phyloP scores from a whole-genome alignment of 768 basidiomycete genomes.

The Peribolospora kevripleyi region DNA sequence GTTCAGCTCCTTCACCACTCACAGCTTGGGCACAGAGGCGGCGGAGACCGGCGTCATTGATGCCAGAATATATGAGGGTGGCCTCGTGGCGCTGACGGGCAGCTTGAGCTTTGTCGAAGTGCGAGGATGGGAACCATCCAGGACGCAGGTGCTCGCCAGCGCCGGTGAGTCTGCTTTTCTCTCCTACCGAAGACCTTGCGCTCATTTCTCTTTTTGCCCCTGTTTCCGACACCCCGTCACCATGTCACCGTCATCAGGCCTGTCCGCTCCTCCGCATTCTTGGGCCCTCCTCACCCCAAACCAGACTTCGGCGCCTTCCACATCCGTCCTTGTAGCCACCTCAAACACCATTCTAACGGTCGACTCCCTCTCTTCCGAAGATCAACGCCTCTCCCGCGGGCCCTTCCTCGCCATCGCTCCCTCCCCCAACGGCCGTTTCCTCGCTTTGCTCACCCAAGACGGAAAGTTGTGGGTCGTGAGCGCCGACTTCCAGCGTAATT shows the following conservation, averaged over 20 bases:
- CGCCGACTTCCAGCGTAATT: constrained; percentile 62
- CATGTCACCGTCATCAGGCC: too few relatives aligned
- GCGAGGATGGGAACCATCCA: constrained; percentile 61
- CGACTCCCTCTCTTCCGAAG: not conserved
- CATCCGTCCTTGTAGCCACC: too few relatives aligned
- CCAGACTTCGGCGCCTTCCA: too few relatives aligned
- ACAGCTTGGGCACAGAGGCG: constrained; percentile 59
- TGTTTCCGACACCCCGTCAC: too few relatives aligned
- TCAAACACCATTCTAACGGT: too few relatives aligned
- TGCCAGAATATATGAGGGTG: constrained; percentile 62
- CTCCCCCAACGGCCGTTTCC: constrained; percentile 80
- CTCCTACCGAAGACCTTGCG: too few relatives aligned
- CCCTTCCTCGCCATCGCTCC: constrained; percentile 70
- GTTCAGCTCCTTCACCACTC: constrained; percentile 35
- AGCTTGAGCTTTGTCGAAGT: constrained; percentile 57
- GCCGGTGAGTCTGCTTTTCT: constrained; percentile 31
- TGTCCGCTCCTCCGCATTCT: too few relatives aligned
- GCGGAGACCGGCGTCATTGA: constrained; percentile 56
- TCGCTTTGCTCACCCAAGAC: constrained; percentile 48
- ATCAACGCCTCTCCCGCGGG: constrained; percentile 50
- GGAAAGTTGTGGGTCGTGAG: constrained; percentile 82
- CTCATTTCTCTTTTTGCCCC: too few relatives aligned
- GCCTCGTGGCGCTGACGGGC: constrained; percentile 61
- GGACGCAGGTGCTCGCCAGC: constrained; percentile 45
- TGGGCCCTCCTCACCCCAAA: not conserved